Base-by-base conservation (phyloP, 768 basidiomycete species). In the Lactifluus subvellereus region DNA sequence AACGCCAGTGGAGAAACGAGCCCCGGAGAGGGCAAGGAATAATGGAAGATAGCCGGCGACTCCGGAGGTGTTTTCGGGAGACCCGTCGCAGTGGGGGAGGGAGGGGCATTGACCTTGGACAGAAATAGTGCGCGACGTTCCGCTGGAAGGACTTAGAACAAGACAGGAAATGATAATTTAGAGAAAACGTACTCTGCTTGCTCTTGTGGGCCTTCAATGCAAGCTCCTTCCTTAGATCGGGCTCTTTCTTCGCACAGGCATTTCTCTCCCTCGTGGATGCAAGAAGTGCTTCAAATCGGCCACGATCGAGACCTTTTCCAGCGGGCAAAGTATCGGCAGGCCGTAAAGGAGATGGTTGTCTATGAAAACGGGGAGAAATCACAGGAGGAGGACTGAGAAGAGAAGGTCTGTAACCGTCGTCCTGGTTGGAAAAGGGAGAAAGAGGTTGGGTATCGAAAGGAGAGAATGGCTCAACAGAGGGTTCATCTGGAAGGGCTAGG, bases 81-180 rank as follows among this genome's bases (percentile, higher is more conserved):
- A 50, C 74, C 70, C 30, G 80, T 78, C 20, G 86, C 83, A 10
- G 81, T 79, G 10, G 85, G 81, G 8, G 83, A 85, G 2, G 85
- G 84, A 22, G 85, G 82, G n/a, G 84, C 84, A 43, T 81, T 77
- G 48, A 92, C 75, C 73, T 86, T 91, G 62, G 85, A 87, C 32
- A 91, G 75, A 76, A 92, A 91, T 61, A 82, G 77, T 4, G 87
- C 85, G 33, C 89, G 86, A 57, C 91, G 81, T 72, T 88, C 87
- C 68, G 81, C 87, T 90, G 69, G n/a, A 63, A 42, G 52, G 50
- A 45, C 35, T 51, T 18, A 53, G 51, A 20, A 56, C 42, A 62
- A 40, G 14, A 22, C 11, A 35, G 22, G n/a, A 52, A 33, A 42
- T n/a, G 35, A 50, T 7, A 20, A 32, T 20, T 40, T 32, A 54